These are phyloP conservation scores for Adansonia gregorii DNA, from an alignment of 441 rosid species.

Conservation along the genomic window DNA sequence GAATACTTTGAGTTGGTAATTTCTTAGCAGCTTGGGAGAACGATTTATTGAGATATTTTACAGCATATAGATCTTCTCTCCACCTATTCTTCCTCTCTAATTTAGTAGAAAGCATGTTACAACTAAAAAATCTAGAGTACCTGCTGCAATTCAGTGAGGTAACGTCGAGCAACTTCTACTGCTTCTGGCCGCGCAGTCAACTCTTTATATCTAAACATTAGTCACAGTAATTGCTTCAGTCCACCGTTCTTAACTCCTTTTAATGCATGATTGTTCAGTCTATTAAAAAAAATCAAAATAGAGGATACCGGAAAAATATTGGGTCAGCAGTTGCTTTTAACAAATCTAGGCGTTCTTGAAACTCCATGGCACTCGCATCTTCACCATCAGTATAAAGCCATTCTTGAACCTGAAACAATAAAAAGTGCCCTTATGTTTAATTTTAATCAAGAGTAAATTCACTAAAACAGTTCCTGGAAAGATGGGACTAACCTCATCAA, in stretches of 20 bases:
- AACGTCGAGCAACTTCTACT: slow-evolving; percentile 59
- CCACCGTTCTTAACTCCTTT: not conserved
- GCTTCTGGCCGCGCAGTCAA: slow-evolving; percentile 84
- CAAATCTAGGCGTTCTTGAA: slow-evolving; percentile 65
- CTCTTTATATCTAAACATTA: slow-evolving; percentile 65
- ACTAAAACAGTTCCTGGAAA: not conserved
- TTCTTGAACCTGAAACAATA: slow-evolving; percentile 76
- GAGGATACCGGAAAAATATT: slow-evolving; percentile 70
- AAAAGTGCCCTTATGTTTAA: slow-evolving; percentile 7
- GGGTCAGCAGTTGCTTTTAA: slow-evolving; percentile 83
- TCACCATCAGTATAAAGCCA: slow-evolving; percentile 98
- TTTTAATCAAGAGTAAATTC: slow-evolving; percentile 4
- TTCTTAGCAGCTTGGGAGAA: not conserved
- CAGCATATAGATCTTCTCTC: not conserved
- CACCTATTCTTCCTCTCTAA: not conserved
- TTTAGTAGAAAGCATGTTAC: not conserved
- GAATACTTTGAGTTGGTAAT: not conserved
- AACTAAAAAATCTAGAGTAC: slow-evolving; percentile 7
- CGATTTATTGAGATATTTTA: not conserved
- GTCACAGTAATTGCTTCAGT: slow-evolving; percentile 4
- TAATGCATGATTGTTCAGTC: not conserved
- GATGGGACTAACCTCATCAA: slow-evolving; percentile 70
- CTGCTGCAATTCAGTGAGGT: slow-evolving; percentile 57
- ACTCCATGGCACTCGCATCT: slow-evolving; percentile 83
- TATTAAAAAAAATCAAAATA: slow-evolving; percentile 1